Percentiles rank a stretch among this genome's conserved stretches.
Evolutionary conservation across 495 filamentous ascomycete genomes (phyloP).

Genomic region (Lasiosphaeriaceae sp.): DNA sequence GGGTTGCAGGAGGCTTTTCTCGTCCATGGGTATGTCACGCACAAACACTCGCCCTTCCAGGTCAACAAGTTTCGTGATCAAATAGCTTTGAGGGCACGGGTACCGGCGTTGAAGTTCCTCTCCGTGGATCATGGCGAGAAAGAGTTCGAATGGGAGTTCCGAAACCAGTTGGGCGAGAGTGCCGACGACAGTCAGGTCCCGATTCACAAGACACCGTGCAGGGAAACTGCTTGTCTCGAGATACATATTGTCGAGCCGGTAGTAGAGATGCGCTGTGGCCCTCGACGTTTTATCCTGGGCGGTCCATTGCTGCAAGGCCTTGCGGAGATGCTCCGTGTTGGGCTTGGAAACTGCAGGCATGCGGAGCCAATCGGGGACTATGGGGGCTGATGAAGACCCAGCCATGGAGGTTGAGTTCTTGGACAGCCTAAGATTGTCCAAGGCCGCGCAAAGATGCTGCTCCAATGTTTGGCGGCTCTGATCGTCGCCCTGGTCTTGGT

Average conservation of each 20-base stretch:
- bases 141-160: conserved; percentile 13
- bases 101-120: not conserved
- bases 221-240: not conserved
- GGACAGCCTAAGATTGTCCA: too few species aligned
- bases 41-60: conserved; percentile 6
- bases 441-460: too few species aligned
- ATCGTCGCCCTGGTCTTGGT: too few species aligned
- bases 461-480: too few species aligned
- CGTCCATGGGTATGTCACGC: conserved; percentile 6
- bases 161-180: not conserved
- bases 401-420: too few species aligned
- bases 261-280: conserved; percentile 9
- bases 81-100: not conserved
- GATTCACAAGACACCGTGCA: not conserved
- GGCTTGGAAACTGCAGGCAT: too few species aligned
- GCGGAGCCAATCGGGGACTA: too few species aligned
- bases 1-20: not conserved
- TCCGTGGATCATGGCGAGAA: conserved; percentile 13
- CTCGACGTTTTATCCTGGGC: conserved; percentile 7
- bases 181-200: conserved; percentile 7
- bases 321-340: not conserved
- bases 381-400: too few species aligned
- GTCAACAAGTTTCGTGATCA: conserved; percentile 8
- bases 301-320: conserved; percentile 12
- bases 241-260: conserved; percentile 11